Evolutionary conservation across 2,329 filamentous ascomycete species (phyloP), one percentile per base, ranked within the genome.

Genomic region (Xylariaceae sp.): DNA sequence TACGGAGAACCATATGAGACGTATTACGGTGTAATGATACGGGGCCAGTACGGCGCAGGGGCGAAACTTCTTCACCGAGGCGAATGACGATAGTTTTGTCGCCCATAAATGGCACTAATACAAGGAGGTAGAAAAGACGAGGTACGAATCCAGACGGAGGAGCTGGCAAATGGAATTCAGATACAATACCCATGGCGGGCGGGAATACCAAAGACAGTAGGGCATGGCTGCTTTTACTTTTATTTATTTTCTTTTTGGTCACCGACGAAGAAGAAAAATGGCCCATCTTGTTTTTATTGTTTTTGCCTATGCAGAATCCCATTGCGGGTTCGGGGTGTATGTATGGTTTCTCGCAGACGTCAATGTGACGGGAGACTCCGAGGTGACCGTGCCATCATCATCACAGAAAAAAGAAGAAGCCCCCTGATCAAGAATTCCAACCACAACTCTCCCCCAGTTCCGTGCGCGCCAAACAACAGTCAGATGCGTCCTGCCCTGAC

Each of bases 221-320:
- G 60, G 39, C 15, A 56, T 39, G 54, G 45, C 51, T 59, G 53
- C 45, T 15, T 57, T 53, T 54, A 5, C 23, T 30, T 30, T 30
- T 30, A 30, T 5, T 5, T 30, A 30, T 30, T 5, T 58, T 37
- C 23, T 58, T 37, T 37, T 37, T 53, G 37, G 42, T 56, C 53
- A 53, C 53, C 56, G 57, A 63, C 23, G 23, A 30, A 30, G 23
- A 30, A 30, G 23, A 61, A 64, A 62, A 61, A 51, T 18, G 61
- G 53, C 48, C 51, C 56, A 60, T 64, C 54, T 61, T 62, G 51
- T 61, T 60, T 63, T 56, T 62, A 30, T 30, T 30, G 23, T 57
- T 35, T 68, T 67, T 69, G 67, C 70, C 67, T 72, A 72, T 71
- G 69, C 69, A 72, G 70, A 72, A 72, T 70, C 64, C 66, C 68